A percentile compares a stretch with the other conserved stretches of the same genome.
Evolutionary conservation across 2,329 filamentous ascomycete species (phyloP).

Genomic region (Phyllosticta citribraziliensis): DNA sequence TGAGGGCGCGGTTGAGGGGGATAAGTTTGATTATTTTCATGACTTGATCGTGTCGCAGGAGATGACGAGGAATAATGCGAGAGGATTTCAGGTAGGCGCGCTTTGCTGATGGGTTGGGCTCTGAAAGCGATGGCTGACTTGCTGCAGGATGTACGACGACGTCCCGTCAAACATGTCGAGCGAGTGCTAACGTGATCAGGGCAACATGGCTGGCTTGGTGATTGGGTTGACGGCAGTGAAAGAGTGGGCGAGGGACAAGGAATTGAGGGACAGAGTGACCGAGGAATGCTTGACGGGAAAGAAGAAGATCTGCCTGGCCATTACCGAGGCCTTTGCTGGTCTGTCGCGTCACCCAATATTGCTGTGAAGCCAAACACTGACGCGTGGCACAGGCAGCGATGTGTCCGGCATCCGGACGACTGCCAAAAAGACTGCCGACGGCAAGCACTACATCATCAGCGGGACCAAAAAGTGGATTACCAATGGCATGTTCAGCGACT

Average conservation of each 20-base stretch:
- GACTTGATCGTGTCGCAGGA: slow-evolving; percentile 71
- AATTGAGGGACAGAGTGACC: slow-evolving; percentile 56
- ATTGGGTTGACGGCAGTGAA: slow-evolving; percentile 72
- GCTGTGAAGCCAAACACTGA: background rate
- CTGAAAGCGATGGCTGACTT: background rate
- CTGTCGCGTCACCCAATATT: background rate
- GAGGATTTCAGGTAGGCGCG: slow-evolving; percentile 70
- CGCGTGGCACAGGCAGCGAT: slow-evolving; percentile 50
- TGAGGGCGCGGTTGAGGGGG: slow-evolving; percentile 55
- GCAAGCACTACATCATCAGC: slow-evolving; percentile 51
- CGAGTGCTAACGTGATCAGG: background rate
- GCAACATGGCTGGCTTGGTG: slow-evolving; percentile 74
- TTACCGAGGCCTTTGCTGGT: slow-evolving; percentile 73
- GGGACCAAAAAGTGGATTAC: slow-evolving; percentile 83
- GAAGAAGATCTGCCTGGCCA: slow-evolving; percentile 83
- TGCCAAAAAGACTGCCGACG: slow-evolving; percentile 37
- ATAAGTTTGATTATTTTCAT: slow-evolving; percentile 83
- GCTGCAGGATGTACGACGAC: background rate
- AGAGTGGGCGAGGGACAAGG: slow-evolving; percentile 62
- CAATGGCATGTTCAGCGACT: slow-evolving; percentile 70
- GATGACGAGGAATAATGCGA: slow-evolving; percentile 56
- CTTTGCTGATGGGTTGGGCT: background rate
- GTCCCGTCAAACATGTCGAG: background rate
- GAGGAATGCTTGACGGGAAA: slow-evolving; percentile 66
- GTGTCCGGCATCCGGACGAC: slow-evolving; percentile 73